Conservation (phyloP, 129 eudicot genomes). For the sunflower (Helianthus annuus) region HanXRQr2.0-SUNRISE NC_035435.2:95899996-95900495, state of each 20-base stretch:
- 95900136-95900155: conserved; percentile 43
- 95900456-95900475: conserved; percentile 55
- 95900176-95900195: conserved; percentile 36
- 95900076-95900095: conserved; percentile 25
- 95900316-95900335: conserved; percentile 48
- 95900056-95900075: conserved; percentile 51
- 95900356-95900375: conserved; percentile 53
- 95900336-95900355: conserved; percentile 42
- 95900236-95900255: conserved; percentile 55
- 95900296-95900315: conserved; percentile 51
- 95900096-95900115: conserved; percentile 33
- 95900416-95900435: conserved; percentile 54
- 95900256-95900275: conserved; percentile 56
- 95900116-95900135: conserved; percentile 43
- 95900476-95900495: conserved; percentile 44
- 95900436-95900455: conserved; percentile 50
- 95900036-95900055: conserved; percentile 48
- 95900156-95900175: conserved; percentile 47
- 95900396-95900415: conserved; percentile 23
- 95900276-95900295: conserved; percentile 51
- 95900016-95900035: conserved; percentile 34
- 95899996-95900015: conserved; percentile 42
- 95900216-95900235: conserved; percentile 50
- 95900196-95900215: conserved; percentile 48
- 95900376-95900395: conserved; percentile 48